Conservation (phyloP, 495 filamentous ascomycete species). For the Penicillium silybi region DNA sequence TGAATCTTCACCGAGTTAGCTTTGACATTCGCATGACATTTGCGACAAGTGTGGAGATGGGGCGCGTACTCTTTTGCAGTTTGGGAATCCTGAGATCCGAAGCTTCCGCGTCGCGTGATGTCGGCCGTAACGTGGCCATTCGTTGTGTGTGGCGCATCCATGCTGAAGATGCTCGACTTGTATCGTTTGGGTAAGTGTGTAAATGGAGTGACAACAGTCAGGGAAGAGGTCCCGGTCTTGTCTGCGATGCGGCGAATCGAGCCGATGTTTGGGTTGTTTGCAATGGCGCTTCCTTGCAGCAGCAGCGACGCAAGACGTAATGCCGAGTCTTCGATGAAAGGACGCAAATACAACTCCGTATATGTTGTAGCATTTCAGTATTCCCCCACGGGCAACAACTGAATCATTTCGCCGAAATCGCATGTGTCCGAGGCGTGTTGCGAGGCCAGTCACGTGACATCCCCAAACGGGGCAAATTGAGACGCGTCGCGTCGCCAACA, state of each 20-base stretch:
- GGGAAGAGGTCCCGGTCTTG: background rate
- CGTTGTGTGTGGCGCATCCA: constrained; percentile 8
- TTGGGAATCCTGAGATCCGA: constrained; percentile 69
- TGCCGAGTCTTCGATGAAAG: background rate
- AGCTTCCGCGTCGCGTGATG: constrained; percentile 45
- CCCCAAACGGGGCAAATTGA: constrained; percentile 34
- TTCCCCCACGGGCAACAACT: too few species aligned
- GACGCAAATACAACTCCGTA: background rate
- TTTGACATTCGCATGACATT: background rate
- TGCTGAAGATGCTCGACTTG: background rate
- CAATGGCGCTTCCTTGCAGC: constrained; percentile 1
- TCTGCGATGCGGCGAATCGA: constrained; percentile 1
- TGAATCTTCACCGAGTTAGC: constrained; percentile 57
- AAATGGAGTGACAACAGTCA: background rate
- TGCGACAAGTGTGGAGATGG: background rate
- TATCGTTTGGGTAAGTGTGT: background rate
- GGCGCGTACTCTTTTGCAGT: constrained; percentile 78
- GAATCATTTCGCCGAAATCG: too few species aligned
- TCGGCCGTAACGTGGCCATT: constrained; percentile 7
- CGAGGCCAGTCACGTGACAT: constrained; percentile 5
- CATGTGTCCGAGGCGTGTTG: too few species aligned
- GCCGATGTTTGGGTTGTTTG: background rate
- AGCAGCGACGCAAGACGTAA: background rate
- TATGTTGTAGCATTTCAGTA: background rate
- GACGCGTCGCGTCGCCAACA: constrained; percentile 25